Evolutionary conservation across 148 eudicot genomes (phyloP).

Genomic region (Chenopodium album): DNA sequence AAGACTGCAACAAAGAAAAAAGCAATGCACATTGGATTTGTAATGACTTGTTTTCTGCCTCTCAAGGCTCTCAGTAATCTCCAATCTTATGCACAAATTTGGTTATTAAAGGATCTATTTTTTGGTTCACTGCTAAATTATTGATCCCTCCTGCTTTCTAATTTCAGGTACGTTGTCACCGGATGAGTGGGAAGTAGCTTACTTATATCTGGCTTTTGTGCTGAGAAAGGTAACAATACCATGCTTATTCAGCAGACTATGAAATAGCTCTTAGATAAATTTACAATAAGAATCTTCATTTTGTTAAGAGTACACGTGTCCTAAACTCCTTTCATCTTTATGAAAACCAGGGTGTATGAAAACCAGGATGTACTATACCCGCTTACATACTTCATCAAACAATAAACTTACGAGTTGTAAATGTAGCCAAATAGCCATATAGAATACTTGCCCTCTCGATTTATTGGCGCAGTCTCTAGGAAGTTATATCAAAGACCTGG

Average conservation of each 20-base stretch:
- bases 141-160: slow-evolving; percentile 9
- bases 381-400: neutral
- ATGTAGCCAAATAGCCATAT: too few species aligned
- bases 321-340: neutral
- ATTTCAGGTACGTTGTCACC: slow-evolving; percentile 77
- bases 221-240: slow-evolving; percentile 68
- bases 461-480: too few species aligned
- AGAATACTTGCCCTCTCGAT: too few species aligned
- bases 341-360: neutral
- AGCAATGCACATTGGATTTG: neutral
- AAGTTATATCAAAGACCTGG: neutral
- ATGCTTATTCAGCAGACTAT: neutral
- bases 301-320: neutral
- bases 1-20: neutral
- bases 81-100: neutral
- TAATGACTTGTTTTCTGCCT: neutral
- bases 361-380: neutral
- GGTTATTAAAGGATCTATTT: neutral
- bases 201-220: slow-evolving; percentile 78
- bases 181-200: slow-evolving; percentile 98
- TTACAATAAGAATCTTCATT: neutral
- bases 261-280: neutral
- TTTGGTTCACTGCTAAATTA: neutral
- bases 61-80: neutral
- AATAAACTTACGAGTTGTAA: too few species aligned